Base-by-base conservation (phyloP, 345 rosid species). In the Heritiera fomes region DNA sequence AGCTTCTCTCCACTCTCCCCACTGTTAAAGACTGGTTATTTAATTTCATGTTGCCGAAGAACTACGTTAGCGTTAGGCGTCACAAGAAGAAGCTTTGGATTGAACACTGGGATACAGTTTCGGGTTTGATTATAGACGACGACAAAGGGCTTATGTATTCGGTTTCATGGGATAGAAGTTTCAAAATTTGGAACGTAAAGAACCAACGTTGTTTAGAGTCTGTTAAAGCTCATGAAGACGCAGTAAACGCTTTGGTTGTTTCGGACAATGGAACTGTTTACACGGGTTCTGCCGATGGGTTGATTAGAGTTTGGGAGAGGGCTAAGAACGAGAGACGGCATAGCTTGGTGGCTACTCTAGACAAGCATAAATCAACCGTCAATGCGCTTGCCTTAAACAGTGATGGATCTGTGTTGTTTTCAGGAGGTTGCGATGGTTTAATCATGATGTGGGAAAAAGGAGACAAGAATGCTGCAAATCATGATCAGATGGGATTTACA, bases 151-250 rank as follows among this genome's bases (percentile, higher is more conserved):
- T 86, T 23, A 74, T 85, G 79, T 87, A 85, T 30, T 87, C 91
- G 1, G 88, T 81, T 74, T 89, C 88, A 4, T 89, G 91, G 91
- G 90, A 89, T 52, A 82, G 78, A 75, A 85, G 86, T 67, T 81
- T 89, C 46, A 87, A 89, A 87, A 78, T 77, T 65, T 89, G 88
- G 91, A 65, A 77, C 52, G 55, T 69, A 32, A 43, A 41, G 9
- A 81, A 74, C 59, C 55, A 28, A 11, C 67, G 75, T 76, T 89
- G 90, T 75, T 75, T 85, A 76, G 90, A 89, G 74, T 85, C 91
- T 6, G 85, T 89, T 14, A 79, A 61, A 47, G 87, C 90, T 0
- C 91, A 89, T 30, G 83, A 85, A 8, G 89, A 89, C 38, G 90
- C 91, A 3, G 77, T 89, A 5, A 87, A 87, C 77, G 73, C 87